These are phyloP conservation scores for Kockovaella imperatae DNA, from an alignment of 768 basidiomycete species.

Conservation along the genomic window DNA sequence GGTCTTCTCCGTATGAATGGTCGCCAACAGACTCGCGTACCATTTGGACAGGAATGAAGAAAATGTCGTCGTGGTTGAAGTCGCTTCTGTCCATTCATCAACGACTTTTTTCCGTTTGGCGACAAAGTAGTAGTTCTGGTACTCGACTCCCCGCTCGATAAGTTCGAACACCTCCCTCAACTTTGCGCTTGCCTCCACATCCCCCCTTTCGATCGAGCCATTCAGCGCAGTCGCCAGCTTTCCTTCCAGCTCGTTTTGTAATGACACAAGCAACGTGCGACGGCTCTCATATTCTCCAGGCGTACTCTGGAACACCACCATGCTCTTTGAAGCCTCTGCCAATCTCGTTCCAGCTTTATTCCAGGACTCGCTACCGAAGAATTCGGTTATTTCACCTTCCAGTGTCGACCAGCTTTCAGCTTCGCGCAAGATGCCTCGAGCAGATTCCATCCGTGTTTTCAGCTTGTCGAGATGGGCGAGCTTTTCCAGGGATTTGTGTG, in stretches of 20 bases:
- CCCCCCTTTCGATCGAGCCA: constrained; percentile 71
- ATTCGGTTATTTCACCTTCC: constrained; percentile 79
- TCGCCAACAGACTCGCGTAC: constrained; percentile 58
- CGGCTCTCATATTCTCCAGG: constrained; percentile 75
- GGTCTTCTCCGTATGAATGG: constrained; percentile 63
- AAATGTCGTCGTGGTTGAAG: constrained; percentile 45
- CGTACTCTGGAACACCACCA: constrained; percentile 88
- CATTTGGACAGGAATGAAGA: constrained; percentile 66
- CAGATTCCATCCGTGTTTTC: constrained; percentile 77
- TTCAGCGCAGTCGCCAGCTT: constrained; percentile 52
- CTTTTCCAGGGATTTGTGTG: constrained; percentile 52
- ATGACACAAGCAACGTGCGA: constrained; percentile 73
- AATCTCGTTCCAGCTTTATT: constrained; percentile 86
- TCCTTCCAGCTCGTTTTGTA: constrained; percentile 94
- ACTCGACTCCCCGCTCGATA: constrained; percentile 87
- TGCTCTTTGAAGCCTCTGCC: constrained; percentile 76
- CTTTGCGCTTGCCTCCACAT: constrained; percentile 57
- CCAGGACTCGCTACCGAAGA: constrained; percentile 71
- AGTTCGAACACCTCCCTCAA: constrained; percentile 77
- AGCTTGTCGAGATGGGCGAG: constrained; percentile 75
- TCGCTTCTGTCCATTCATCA: constrained; percentile 59
- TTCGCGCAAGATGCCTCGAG: constrained; percentile 81
- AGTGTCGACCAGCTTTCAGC: constrained; percentile 96
- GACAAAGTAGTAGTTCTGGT: constrained; percentile 88
- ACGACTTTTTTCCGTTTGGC: constrained; percentile 62